These are phyloP conservation scores for Erodium maritimum DNA, from an alignment of 345 rosid genomes.

Conservation along the genomic window DNA sequence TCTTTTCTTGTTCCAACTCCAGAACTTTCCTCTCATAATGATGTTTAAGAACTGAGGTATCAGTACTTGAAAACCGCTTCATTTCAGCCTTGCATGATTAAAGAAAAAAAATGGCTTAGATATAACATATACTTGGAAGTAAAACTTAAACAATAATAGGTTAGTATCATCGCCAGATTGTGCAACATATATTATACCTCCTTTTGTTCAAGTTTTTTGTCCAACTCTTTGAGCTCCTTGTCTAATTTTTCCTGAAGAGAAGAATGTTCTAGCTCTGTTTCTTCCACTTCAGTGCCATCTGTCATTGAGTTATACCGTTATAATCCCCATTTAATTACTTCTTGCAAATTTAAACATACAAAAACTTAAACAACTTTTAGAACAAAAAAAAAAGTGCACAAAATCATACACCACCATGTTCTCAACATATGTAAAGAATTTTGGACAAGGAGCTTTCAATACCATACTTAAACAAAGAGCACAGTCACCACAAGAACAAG, in stretches of 20 bases:
- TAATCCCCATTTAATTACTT: background rate
- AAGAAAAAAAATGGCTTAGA: constrained; percentile 1
- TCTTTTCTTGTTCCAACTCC: constrained; percentile 84
- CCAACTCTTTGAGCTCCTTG: constrained; percentile 84
- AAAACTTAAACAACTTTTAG: background rate
- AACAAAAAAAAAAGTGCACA: background rate
- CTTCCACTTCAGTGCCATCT: constrained; percentile 61
- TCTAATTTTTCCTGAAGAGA: constrained; percentile 83
- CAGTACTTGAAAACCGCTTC: constrained; percentile 56
- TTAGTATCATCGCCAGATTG: background rate
- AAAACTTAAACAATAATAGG: background rate
- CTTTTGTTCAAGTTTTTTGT: constrained; percentile 75
- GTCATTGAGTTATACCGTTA: constrained; percentile 3
- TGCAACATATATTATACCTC: constrained; percentile 38
- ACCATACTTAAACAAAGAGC: constrained; percentile 1
- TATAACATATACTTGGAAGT: too few species aligned
- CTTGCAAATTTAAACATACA: background rate
- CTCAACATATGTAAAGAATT: too few species aligned
- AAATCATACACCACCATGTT: background rate
- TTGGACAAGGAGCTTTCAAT: too few species aligned
- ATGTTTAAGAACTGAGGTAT: constrained; percentile 78
- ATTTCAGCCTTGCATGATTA: constrained; percentile 72
- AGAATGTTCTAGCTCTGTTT: constrained; percentile 81
- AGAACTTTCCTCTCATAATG: constrained; percentile 88
- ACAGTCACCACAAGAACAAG: background rate